Evolutionary conservation across 208 protist species (phyloP).

Genomic region (Chromosphaera perkinsii): DNA sequence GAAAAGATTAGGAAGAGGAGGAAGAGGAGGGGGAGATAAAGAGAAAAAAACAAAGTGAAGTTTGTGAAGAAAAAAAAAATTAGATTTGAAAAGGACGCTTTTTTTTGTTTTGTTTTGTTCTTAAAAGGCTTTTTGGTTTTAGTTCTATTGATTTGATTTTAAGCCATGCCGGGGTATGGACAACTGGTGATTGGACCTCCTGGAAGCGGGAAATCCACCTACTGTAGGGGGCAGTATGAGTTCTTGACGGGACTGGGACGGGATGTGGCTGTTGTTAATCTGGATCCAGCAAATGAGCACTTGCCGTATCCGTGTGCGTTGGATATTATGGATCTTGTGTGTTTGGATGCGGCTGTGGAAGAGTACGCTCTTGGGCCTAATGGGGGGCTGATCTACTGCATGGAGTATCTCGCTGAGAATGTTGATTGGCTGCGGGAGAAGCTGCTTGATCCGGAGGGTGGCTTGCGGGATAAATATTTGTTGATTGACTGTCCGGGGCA

Average conservation of each 20-base stretch:
- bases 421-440: constrained; percentile 84
- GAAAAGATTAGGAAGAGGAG: no score
- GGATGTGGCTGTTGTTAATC: constrained; percentile 83
- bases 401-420: constrained; percentile 88
- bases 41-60: no score
- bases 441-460: constrained; percentile 44
- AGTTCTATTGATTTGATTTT: no score
- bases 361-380: constrained; percentile 89
- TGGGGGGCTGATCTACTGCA: constrained; percentile 90
- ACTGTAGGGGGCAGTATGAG: constrained; percentile 86
- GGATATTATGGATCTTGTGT: constrained; percentile 82
- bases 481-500: constrained; percentile 97
- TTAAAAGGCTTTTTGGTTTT: no score
- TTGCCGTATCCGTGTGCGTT: constrained; percentile 80
- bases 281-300: constrained; percentile 94
- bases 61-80: no score
- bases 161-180: no score
- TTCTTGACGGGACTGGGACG: constrained; percentile 78
- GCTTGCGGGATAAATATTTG: constrained; percentile 79
- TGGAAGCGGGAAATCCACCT: constrained; percentile 84
- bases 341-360: constrained; percentile 79
- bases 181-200: constrained; percentile 90
- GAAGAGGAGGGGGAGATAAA: no score
- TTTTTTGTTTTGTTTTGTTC: no score
- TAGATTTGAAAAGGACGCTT: no score